Evolutionary conservation across 768 basidiomycete species (phyloP).

Genomic region (Lyophyllum decastes): DNA sequence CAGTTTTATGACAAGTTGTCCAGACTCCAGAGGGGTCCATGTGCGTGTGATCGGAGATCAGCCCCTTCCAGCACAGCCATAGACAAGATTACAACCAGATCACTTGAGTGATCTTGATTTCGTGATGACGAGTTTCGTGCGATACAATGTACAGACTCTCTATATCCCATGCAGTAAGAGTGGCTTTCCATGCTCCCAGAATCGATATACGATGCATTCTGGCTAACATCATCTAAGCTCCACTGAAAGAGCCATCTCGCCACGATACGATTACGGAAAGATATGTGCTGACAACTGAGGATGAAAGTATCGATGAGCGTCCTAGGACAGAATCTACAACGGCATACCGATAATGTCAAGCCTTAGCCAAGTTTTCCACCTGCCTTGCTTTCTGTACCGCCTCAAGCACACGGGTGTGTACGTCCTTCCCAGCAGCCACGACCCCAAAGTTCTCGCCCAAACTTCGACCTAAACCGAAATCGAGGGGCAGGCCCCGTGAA

Average conservation of each 20-base stretch:
- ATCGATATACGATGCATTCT: neutral
- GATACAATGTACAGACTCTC: too few species aligned
- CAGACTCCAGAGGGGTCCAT: neutral
- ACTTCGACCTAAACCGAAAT: slow-evolving; percentile 87
- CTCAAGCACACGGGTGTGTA: slow-evolving; percentile 68
- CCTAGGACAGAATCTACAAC: too few species aligned
- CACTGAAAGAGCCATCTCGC: too few species aligned
- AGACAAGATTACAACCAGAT: neutral
- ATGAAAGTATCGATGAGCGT: too few species aligned
- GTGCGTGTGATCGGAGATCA: neutral
- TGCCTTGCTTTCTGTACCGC: slow-evolving; percentile 66
- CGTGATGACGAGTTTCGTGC: too few species aligned
- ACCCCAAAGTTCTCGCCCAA: slow-evolving; percentile 87
- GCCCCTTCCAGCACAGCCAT: neutral
- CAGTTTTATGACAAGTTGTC: neutral
- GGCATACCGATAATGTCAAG: slow-evolving; percentile 10
- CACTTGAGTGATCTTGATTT: too few species aligned
- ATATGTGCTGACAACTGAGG: too few species aligned
- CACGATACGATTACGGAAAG: too few species aligned
- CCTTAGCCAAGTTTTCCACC: slow-evolving; percentile 35
- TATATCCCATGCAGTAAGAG: too few species aligned
- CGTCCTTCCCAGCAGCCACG: slow-evolving; percentile 74
- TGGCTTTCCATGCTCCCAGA: neutral
- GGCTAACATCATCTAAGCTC: neutral
- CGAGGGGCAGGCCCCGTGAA: slow-evolving; percentile 72